phyloP scores from a whole-genome alignment of 257 asterid genomes.

The Misopates orontium region DNA sequence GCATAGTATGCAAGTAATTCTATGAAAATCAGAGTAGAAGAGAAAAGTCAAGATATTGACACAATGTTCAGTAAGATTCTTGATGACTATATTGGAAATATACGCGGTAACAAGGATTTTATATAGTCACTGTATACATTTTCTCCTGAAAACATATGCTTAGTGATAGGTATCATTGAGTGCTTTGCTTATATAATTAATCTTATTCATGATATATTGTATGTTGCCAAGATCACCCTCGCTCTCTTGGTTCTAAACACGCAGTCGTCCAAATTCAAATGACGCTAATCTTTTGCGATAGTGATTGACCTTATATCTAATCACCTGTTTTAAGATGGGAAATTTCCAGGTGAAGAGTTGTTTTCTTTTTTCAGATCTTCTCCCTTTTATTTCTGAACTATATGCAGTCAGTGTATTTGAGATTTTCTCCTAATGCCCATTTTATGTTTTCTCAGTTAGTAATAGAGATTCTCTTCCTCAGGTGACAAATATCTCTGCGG shows the following conservation, averaged over 20 bases:
- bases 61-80: conserved; percentile 3
- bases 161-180: not conserved
- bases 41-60: conserved; percentile 6
- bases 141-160: not conserved
- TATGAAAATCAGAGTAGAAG: conserved; percentile 11
- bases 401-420: not conserved
- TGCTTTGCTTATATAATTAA: not conserved
- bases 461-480: conserved; percentile 36
- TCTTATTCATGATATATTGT: not conserved
- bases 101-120: not conserved
- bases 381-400: conserved; percentile 1
- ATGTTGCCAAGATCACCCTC: not conserved
- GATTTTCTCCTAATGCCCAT: not conserved
- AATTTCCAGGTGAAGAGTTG: not conserved
- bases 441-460: not conserved
- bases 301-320: conserved; percentile 8
- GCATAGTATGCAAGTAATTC: conserved; percentile 19
- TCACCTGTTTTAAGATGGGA: conserved; percentile 6
- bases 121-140: conserved; percentile 5
- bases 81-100: not conserved
- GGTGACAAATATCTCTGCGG: conserved; percentile 62
- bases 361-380: not conserved
- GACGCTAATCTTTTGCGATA: not conserved
- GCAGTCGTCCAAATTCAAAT: not conserved
- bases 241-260: not conserved